phyloP scores from a whole-genome alignment of 371 early-diverging fungal genomes.

The Saksenaea vasiformis region DNA sequence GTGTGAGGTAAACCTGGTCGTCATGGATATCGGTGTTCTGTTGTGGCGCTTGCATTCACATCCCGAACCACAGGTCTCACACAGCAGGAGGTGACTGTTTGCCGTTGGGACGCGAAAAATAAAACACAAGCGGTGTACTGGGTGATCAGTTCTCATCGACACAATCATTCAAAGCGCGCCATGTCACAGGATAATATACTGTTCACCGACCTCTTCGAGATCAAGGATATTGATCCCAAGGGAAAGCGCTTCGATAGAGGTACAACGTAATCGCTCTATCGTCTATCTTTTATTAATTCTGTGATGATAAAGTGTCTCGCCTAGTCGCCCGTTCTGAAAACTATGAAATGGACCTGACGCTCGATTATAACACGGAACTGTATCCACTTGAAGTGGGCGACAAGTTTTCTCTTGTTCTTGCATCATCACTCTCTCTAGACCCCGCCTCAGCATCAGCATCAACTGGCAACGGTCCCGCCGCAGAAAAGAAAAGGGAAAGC shows the following conservation, averaged over 20 bases:
- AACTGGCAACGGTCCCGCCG: conserved; percentile 24
- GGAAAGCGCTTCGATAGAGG: conserved; percentile 95
- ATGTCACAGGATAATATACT: conserved; percentile 61
- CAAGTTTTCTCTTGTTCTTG: conserved; percentile 81
- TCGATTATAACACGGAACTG: conserved; percentile 93
- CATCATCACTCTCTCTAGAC: conserved; percentile 72
- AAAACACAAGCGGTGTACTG: background rate
- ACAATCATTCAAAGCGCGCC: background rate
- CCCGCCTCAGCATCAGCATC: conserved; percentile 9
- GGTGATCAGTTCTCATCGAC: no score
- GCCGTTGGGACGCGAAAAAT: background rate
- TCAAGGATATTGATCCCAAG: conserved; percentile 85
- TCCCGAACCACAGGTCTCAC: background rate
- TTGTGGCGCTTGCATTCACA: background rate
- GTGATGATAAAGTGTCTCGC: conserved; percentile 74
- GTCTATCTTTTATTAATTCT: background rate
- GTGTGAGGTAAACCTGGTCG: no score
- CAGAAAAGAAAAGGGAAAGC: conserved; percentile 49
- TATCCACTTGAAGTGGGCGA: conserved; percentile 86
- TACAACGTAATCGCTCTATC: conserved; percentile 21
- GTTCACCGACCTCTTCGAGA: conserved; percentile 86
- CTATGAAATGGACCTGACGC: conserved; percentile 85
- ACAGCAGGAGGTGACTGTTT: background rate
- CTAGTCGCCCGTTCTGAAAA: conserved; percentile 84
- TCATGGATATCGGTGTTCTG: no score